A percentile compares a stretch with the other conserved stretches of the same genome.
These are phyloP conservation scores for Nicotiana tomentosiformis DNA, from an alignment of 257 asterid species.

Conservation along the genomic window DNA sequence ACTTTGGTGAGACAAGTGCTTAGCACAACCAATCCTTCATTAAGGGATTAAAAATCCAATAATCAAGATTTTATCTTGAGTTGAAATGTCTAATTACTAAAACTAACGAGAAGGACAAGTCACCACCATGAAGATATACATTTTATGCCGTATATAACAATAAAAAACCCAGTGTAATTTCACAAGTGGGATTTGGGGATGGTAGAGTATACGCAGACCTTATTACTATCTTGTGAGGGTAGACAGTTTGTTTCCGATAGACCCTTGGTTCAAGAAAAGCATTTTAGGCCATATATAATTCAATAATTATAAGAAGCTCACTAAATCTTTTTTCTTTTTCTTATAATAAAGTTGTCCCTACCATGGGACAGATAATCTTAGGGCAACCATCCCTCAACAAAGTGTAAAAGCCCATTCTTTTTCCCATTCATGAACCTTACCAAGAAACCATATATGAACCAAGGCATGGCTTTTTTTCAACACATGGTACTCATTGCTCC, in stretches of 20 bases:
- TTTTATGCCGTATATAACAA: not conserved
- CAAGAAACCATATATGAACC: not conserved
- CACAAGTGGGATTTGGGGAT: too few relatives aligned
- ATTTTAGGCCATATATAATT: too few relatives aligned
- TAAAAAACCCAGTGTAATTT: too few relatives aligned
- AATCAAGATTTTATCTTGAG: not conserved
- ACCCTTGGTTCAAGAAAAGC: too few relatives aligned
- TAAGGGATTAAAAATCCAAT: not conserved
- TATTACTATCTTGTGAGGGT: too few relatives aligned
- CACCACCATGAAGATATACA: conserved; percentile 19
- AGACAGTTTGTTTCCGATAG: too few relatives aligned
- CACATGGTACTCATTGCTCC: not conserved
- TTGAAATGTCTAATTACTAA: conserved; percentile 15
- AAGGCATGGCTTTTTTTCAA: not conserved
- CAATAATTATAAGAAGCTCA: too few relatives aligned
- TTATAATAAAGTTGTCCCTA: conserved; percentile 15
- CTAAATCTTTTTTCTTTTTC: not conserved
- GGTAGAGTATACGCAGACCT: too few relatives aligned
- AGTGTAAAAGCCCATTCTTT: conserved; percentile 23
- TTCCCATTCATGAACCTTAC: conserved; percentile 37
- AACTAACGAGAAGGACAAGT: conserved; percentile 25
- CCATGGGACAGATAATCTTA: not conserved
- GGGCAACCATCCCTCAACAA: conserved; percentile 26
- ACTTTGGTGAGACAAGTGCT: conserved; percentile 12
- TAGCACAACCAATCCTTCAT: conserved; percentile 11